These are phyloP conservation scores for Boechera stricta DNA, from an alignment of 345 rosid genomes.

Conservation along the genomic window DNA sequence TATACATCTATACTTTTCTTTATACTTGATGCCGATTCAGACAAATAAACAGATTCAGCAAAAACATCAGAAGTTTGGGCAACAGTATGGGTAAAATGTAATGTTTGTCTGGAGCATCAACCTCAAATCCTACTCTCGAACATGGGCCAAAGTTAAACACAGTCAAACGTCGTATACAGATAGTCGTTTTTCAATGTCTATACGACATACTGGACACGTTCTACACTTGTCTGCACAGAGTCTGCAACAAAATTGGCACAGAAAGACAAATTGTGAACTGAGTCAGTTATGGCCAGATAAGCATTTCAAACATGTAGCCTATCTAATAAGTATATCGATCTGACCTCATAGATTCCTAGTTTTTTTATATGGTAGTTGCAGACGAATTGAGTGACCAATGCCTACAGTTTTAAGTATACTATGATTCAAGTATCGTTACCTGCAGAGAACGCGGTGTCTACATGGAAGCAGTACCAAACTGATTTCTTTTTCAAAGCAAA, in stretches of 20 bases:
- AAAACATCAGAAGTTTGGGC: conserved; percentile 31
- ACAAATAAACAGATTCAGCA: conserved; percentile 46
- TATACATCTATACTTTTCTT: conserved; percentile 33
- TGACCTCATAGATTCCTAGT: conserved; percentile 19
- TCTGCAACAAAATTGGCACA: conserved; percentile 52
- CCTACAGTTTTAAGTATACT: not conserved
- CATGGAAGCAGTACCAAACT: conserved; percentile 92
- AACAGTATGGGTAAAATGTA: conserved; percentile 24
- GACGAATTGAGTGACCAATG: not conserved
- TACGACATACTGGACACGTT: conserved; percentile 90
- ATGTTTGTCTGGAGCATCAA: conserved; percentile 36
- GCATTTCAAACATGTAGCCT: conserved; percentile 18
- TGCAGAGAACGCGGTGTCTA: conserved; percentile 91
- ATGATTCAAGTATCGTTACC: conserved; percentile 49
- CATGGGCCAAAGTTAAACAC: conserved; percentile 36
- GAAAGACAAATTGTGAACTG: conserved; percentile 7
- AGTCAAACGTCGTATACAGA: conserved; percentile 87
- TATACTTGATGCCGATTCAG: conserved; percentile 43
- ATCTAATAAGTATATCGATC: not conserved
- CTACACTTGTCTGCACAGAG: conserved; percentile 85
- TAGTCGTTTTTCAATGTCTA: conserved; percentile 70
- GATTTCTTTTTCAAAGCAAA: conserved; percentile 93
- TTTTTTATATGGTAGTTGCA: not conserved
- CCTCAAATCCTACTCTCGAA: conserved; percentile 36
- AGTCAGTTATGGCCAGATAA: not conserved